phyloP scores from a whole-genome alignment of 345 rosid genomes.

The Aquilaria sinensis region DNA sequence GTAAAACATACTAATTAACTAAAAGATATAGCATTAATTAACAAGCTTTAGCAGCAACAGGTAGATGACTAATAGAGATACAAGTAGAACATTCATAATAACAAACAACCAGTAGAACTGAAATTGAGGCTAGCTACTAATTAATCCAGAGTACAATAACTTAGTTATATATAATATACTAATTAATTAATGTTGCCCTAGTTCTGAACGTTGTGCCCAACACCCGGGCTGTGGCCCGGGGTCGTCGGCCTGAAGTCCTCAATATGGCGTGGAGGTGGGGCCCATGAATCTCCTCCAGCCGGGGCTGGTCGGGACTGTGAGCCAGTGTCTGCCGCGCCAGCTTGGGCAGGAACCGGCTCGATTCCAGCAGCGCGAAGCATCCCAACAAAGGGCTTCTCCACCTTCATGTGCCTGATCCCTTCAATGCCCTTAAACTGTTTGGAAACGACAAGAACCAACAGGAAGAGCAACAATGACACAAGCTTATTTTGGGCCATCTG shows the following conservation, averaged over 20 bases:
- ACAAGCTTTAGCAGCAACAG: too few species aligned
- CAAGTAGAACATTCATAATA: too few species aligned
- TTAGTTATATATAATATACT: too few species aligned
- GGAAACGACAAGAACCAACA: slow-evolving; percentile 27
- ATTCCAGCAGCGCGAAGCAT: not conserved
- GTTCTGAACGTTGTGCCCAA: slow-evolving; percentile 39
- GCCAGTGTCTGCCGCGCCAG: not conserved
- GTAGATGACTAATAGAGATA: too few species aligned
- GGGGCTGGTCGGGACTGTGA: slow-evolving; percentile 18
- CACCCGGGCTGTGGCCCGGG: slow-evolving; percentile 65
- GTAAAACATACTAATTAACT: too few species aligned
- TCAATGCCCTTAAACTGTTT: slow-evolving; percentile 22
- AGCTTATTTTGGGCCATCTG: slow-evolving; percentile 40
- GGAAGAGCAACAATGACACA: slow-evolving; percentile 14
- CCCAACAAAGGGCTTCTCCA: slow-evolving; percentile 6
- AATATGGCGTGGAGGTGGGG: slow-evolving; percentile 20
- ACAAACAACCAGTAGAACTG: too few species aligned
- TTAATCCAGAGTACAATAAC: too few species aligned
- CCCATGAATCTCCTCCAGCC: slow-evolving; percentile 10
- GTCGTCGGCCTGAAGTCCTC: slow-evolving; percentile 59
- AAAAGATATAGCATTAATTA: too few species aligned
- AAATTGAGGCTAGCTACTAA: too few species aligned
- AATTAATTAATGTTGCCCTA: slow-evolving; percentile 14
- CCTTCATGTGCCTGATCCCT: slow-evolving; percentile 31
- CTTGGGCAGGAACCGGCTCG: slow-evolving; percentile 5